These are phyloP conservation scores for Pontederia paniculata DNA, from an alignment of 176 grass and related monocot species.

Conservation along the genomic window DNA sequence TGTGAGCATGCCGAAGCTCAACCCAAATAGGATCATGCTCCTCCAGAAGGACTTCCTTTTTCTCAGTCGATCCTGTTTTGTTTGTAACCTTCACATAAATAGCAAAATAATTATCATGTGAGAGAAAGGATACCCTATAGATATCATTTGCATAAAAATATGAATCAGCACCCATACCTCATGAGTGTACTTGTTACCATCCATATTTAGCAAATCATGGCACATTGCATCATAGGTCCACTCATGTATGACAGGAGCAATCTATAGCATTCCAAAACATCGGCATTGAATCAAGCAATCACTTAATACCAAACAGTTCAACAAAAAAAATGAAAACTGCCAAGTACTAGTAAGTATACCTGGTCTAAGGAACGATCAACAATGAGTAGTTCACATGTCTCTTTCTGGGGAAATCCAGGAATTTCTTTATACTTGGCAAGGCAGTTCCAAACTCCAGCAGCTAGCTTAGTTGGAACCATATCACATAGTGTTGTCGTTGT, in stretches of 20 bases:
- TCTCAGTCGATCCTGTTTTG: conserved; percentile 42
- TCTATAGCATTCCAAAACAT: conserved; percentile 30
- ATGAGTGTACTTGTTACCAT: conserved; percentile 83
- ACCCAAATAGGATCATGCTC: conserved; percentile 91
- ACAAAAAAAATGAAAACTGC: background rate
- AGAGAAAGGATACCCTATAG: conserved; percentile 3
- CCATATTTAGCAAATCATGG: conserved; percentile 87
- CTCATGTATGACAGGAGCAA: conserved; percentile 95
- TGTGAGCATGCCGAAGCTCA: conserved; percentile 88
- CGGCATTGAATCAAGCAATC: conserved; percentile 4
- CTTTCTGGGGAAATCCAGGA: conserved; percentile 87
- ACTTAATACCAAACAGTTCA: background rate
- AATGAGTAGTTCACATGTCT: conserved; percentile 91
- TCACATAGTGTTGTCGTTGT: conserved; percentile 25
- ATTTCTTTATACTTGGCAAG: conserved; percentile 83
- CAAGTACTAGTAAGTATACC: conserved; percentile 26
- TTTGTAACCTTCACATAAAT: conserved; percentile 56
- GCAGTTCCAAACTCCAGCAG: conserved; percentile 67
- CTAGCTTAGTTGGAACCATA: conserved; percentile 71
- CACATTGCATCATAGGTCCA: conserved; percentile 98
- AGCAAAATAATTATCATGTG: conserved; percentile 2
- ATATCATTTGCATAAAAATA: conserved; percentile 10
- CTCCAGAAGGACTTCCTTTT: conserved; percentile 74
- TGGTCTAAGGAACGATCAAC: conserved; percentile 83
- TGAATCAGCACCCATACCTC: conserved; percentile 27